A percentile compares a stretch with the other conserved stretches of the same genome.
phyloP scores from a whole-genome alignment of 176 grass and related monocot species.

The Guadua angustifolia region DNA sequence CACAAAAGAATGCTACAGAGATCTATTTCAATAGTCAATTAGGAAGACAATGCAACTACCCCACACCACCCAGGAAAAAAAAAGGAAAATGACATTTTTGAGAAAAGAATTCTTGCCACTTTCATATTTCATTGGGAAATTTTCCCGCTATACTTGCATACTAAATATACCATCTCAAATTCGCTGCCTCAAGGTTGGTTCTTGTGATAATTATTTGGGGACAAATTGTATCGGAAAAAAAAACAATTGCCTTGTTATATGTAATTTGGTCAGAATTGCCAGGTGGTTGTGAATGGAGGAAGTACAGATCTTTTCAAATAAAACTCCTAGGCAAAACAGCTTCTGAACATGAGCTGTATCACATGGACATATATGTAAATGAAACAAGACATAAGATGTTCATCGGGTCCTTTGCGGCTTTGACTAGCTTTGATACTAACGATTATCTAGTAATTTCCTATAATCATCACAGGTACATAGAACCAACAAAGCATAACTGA shows the following conservation, averaged over 20 bases:
- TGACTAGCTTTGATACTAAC: slow-evolving; percentile 2
- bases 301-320: background rate
- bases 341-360: background rate
- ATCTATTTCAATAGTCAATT: slow-evolving; percentile 1
- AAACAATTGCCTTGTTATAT: background rate
- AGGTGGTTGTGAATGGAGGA: background rate
- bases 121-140: background rate
- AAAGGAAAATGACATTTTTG: background rate
- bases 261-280: background rate
- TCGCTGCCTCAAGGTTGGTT: background rate
- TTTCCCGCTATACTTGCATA: background rate
- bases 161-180: background rate
- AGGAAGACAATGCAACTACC: slow-evolving; percentile 5
- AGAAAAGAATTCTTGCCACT: background rate
- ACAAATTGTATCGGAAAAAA: background rate
- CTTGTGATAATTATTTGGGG: slow-evolving; percentile 16
- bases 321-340: background rate
- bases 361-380: background rate
- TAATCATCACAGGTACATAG: background rate
- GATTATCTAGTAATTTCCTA: background rate
- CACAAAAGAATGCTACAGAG: background rate
- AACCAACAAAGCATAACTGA: background rate
- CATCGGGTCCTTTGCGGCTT: background rate
- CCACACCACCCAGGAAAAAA: too few relatives aligned
- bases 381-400: background rate